Base-by-base conservation (phyloP, 441 rosid genomes). In the Erodium trifolium region DNA sequence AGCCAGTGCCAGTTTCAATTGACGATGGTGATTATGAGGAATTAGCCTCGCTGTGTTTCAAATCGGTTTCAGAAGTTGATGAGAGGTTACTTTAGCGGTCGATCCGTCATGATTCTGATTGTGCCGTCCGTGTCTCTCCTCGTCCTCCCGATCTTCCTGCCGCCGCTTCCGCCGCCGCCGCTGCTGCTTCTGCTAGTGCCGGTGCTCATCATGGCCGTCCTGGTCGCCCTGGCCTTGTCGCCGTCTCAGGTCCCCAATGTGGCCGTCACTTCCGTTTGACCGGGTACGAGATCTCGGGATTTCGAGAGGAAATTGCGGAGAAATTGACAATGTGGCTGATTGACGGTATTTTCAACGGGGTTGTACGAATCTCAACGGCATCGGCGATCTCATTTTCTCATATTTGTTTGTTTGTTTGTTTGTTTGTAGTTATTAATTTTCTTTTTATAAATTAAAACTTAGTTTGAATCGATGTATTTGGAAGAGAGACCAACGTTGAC, bases 111-210 rank as follows among this genome's bases (percentile, higher is more conserved):
- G 64, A 37, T 65, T 16, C 55, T 83, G 81, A 66, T 70, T 55
- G 27, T 73, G 34, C 39, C 79, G 2, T 43, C 80, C 12, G 47
- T 77, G 45, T 69, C 64, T 16, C 77, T 84, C n/a, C 62, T 84
- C 45, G 67, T 81, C 13, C 72, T 84, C 66, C 87, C 87, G 57
- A 75, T 73, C 23, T 68, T 80, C 13, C 45, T 81, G 80, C 84
- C 83, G 3, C 80, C 84, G 4, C 41, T 79, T 53, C 83, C 87
- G 0, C 81, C 87, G 0, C 84, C 85, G 1, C 85, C 80, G 1
- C 13, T 69, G 45, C n/a, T 80, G 70, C 73, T 84, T 43, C 82
- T 78, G 55, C 65, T 73, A 13, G 37, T 82, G 19, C 84, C 85
- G 4, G 75, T 82, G 60, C 18, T 80, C 68, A 78, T 84, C 41